Percentiles rank a stretch among this genome's conserved stretches.
Conservation (phyloP, 2,329 filamentous ascomycete species). For the Bipolaris gigantea region DNA sequence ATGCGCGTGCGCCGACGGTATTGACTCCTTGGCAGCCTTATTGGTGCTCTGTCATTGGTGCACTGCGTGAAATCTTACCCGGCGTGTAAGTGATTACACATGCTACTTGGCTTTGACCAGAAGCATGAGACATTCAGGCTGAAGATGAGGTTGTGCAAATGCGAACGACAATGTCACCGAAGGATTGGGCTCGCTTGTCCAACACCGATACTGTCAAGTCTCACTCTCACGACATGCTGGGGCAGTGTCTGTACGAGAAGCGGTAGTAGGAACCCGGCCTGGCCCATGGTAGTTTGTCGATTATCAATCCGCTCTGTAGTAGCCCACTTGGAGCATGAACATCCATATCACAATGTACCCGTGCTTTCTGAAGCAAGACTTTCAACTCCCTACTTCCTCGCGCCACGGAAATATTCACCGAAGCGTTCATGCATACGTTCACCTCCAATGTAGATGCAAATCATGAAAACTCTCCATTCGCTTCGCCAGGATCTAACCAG, state of each 20-base stretch:
- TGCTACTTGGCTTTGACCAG: neutral
- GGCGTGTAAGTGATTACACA: neutral
- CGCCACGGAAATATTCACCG: slow-evolving; percentile 15
- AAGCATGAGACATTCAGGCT: slow-evolving; percentile 15
- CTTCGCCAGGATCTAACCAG: slow-evolving; percentile 59
- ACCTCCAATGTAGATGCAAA: slow-evolving; percentile 27
- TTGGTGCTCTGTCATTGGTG: neutral
- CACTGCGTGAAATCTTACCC: neutral
- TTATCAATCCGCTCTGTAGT: neutral
- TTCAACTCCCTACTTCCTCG: slow-evolving; percentile 1
- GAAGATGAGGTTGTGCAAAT: slow-evolving; percentile 16
- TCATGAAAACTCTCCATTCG: slow-evolving; percentile 38
- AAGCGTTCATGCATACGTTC: slow-evolving; percentile 29
- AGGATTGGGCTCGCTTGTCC: neutral
- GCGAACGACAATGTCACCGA: slow-evolving; percentile 1
- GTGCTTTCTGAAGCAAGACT: neutral
- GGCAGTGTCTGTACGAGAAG: neutral
- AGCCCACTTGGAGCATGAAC: neutral
- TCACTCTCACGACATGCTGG: slow-evolving; percentile 1
- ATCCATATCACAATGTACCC: neutral
- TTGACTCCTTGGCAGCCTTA: neutral
- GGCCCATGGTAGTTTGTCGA: neutral
- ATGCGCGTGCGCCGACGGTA: neutral
- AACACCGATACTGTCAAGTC: neutral
- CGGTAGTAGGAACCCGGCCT: neutral